Conservation (phyloP, 2,329 filamentous ascomycete genomes). For the Mariannaea elegans region DNA sequence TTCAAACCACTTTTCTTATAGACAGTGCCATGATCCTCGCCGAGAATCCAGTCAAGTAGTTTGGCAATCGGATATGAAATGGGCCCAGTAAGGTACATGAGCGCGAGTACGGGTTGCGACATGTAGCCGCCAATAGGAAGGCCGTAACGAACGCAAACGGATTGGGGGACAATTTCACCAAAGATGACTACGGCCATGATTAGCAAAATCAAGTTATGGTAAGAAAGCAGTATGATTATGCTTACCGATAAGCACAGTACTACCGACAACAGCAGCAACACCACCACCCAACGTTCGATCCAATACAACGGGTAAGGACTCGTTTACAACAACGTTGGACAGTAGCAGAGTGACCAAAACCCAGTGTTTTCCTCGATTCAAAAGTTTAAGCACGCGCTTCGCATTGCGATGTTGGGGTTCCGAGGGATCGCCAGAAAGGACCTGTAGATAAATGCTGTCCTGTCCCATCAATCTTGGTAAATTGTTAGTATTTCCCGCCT, state of each 20-base stretch:
- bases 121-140: constrained; percentile 95
- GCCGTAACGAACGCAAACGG: constrained; percentile 94
- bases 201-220: constrained; percentile 26
- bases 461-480: constrained; percentile 66
- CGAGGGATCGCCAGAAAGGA: constrained; percentile 85
- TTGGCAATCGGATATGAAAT: constrained; percentile 96
- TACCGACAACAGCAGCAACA: constrained; percentile 91
- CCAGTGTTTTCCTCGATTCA: constrained; percentile 96
- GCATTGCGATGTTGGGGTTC: constrained; percentile 89
- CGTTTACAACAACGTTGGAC: constrained; percentile 98
- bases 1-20: constrained; percentile 99
- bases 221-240: not conserved
- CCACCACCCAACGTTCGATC: constrained; percentile 94
- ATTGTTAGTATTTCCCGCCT: constrained; percentile 30
- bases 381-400: constrained; percentile 77
- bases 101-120: constrained; percentile 82
- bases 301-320: constrained; percentile 93
- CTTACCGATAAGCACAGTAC: constrained; percentile 91
- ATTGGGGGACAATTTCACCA: constrained; percentile 95
- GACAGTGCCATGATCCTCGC: constrained; percentile 92
- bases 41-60: constrained; percentile 90
- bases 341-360: constrained; percentile 93
- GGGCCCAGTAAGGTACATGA: constrained; percentile 94
- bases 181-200: constrained; percentile 79
- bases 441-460: constrained; percentile 97